phyloP scores from a whole-genome alignment of 2,329 filamentous ascomycete species.

The Kalmusia sp. region DNA sequence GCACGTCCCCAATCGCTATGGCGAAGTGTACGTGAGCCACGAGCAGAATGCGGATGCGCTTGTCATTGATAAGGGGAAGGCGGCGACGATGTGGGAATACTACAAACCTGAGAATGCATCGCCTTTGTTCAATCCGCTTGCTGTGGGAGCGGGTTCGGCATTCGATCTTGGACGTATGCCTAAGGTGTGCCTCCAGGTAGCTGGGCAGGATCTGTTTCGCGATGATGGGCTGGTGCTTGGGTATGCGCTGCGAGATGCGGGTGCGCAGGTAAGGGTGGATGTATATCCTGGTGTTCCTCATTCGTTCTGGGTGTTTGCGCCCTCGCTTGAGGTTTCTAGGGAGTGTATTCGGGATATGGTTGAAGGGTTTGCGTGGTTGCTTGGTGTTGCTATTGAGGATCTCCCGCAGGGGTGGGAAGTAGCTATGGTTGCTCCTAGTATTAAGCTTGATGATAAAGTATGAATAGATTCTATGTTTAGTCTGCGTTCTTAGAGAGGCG shows the following conservation, averaged over 20 bases:
- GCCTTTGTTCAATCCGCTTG: slow-evolving; percentile 13
- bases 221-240: slow-evolving; percentile 63
- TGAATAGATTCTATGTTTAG: too few species aligned
- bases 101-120: slow-evolving; percentile 4
- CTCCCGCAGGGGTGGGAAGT: too few species aligned
- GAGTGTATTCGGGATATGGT: slow-evolving; percentile 33
- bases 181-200: slow-evolving; percentile 45
- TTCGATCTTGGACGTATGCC: slow-evolving; percentile 11
- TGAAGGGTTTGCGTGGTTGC: slow-evolving; percentile 41
- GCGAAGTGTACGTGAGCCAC: slow-evolving; percentile 3
- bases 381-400: too few species aligned
- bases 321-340: slow-evolving; percentile 25
- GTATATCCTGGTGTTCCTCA: slow-evolving; percentile 53
- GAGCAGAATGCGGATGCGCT: slow-evolving; percentile 14
- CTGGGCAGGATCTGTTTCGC: slow-evolving; percentile 56
- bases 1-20: slow-evolving; percentile 12
- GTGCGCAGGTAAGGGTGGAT: slow-evolving; percentile 53
- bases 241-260: slow-evolving; percentile 52
- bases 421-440: too few species aligned
- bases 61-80: slow-evolving; percentile 5
- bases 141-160: neutral
- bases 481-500: too few species aligned
- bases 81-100: neutral
- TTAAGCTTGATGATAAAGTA: too few species aligned
- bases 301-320: slow-evolving; percentile 46